Percentiles rank a stretch among this genome's conserved stretches.
Conservation (phyloP, 345 rosid genomes). For the Salix suchowensis region DNA sequence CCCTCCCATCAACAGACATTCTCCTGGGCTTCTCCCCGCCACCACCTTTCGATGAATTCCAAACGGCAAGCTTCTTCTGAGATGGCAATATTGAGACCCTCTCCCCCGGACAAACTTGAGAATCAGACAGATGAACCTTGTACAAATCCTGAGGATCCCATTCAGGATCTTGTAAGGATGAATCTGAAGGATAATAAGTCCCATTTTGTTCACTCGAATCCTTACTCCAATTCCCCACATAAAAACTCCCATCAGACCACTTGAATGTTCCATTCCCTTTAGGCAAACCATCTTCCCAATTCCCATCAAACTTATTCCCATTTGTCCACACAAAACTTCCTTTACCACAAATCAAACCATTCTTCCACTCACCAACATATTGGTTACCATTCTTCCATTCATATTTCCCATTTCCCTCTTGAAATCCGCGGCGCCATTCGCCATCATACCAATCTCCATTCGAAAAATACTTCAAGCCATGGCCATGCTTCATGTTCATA, state of each 20-base stretch:
- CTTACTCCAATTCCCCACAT: conserved; percentile 80
- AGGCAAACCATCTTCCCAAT: conserved; percentile 82
- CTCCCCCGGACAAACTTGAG: conserved; percentile 50
- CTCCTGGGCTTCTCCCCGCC: conserved; percentile 49
- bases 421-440: conserved; percentile 75
- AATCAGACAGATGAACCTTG: conserved; percentile 29
- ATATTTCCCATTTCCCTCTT: conserved; percentile 78
- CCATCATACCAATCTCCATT: conserved; percentile 87
- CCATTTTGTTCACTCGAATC: conserved; percentile 75
- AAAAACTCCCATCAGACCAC: conserved; percentile 80
- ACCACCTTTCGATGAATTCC: conserved; percentile 63
- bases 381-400: conserved; percentile 56
- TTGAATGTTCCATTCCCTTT: conserved; percentile 67
- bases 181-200: conserved; percentile 57
- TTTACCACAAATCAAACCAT: conserved; percentile 57
- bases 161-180: conserved; percentile 33
- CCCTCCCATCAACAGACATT: conserved; percentile 80
- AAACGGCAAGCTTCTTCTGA: conserved; percentile 72
- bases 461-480: conserved; percentile 50
- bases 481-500: conserved; percentile 87
- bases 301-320: conserved; percentile 65
- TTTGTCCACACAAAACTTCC: conserved; percentile 68
- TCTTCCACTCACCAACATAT: conserved; percentile 77
- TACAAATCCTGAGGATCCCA: conserved; percentile 74
- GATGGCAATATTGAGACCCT: conserved; percentile 73